phyloP scores from a whole-genome alignment of 306 rosid species.

The Prunus mume region DNA sequence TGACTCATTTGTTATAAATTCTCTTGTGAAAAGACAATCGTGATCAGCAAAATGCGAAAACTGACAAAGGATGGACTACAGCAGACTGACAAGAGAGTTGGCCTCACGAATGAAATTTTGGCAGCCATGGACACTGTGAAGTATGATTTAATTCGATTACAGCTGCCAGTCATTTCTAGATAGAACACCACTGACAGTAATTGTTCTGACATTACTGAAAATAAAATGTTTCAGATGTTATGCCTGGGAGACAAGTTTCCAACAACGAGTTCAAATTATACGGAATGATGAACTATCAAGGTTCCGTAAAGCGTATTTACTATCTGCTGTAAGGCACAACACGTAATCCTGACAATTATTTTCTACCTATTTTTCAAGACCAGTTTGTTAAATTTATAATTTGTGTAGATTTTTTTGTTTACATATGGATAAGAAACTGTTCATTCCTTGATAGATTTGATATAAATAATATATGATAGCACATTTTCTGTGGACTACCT shows the following conservation, averaged over 20 bases:
- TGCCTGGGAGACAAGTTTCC: conserved; percentile 92
- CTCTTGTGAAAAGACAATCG: conserved; percentile 42
- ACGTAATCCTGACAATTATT: conserved; percentile 17
- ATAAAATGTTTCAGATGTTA: conserved; percentile 64
- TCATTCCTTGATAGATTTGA: too few species aligned
- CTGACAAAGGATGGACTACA: conserved; percentile 69
- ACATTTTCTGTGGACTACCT: not conserved
- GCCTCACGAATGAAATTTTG: conserved; percentile 79
- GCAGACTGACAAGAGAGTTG: conserved; percentile 83
- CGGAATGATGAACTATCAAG: conserved; percentile 63
- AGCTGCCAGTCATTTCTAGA: not conserved
- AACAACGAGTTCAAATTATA: conserved; percentile 59
- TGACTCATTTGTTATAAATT: not conserved
- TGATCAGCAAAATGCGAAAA: conserved; percentile 71
- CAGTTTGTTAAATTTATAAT: too few species aligned
- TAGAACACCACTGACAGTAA: not conserved
- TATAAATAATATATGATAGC: not conserved
- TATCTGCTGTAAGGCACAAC: conserved; percentile 60
- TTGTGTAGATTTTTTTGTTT: too few species aligned
- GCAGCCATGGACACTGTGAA: conserved; percentile 88
- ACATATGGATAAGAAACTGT: too few species aligned
- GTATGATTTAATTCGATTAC: conserved; percentile 40
- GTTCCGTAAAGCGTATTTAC: conserved; percentile 66
- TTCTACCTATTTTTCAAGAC: not conserved
- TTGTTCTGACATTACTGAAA: conserved; percentile 21